A percentile compares a stretch with the other conserved stretches of the same genome.
These are phyloP conservation scores for Penicillium mononematosum DNA, from an alignment of 495 filamentous ascomycete species.

Conservation along the genomic window DNA sequence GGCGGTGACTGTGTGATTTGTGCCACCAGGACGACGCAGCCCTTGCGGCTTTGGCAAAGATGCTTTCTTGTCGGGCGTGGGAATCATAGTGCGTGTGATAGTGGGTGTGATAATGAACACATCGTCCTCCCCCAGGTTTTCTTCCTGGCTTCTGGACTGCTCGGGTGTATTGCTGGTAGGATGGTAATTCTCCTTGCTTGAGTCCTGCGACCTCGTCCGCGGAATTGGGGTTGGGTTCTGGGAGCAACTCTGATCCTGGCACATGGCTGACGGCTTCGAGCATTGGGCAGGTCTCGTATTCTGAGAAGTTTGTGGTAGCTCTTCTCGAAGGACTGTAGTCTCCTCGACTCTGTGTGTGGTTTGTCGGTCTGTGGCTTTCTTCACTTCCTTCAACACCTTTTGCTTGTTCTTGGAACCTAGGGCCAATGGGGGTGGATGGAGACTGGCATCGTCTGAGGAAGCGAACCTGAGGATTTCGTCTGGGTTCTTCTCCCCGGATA, in stretches of 20 bases:
- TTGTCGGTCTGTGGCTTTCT: constrained; percentile 13
- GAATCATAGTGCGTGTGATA: constrained; percentile 44
- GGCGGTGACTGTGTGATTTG: constrained; percentile 24
- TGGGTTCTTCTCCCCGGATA: constrained; percentile 38
- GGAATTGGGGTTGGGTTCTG: constrained; percentile 20
- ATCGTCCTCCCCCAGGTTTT: constrained; percentile 36
- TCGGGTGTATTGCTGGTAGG: constrained; percentile 15
- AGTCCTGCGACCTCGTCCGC: constrained; percentile 18
- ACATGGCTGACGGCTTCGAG: constrained; percentile 39
- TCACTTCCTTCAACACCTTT: constrained; percentile 24
- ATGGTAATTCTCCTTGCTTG: constrained; percentile 32
- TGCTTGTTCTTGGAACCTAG: constrained; percentile 27
- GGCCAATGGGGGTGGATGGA: constrained; percentile 28
- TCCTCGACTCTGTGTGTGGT: constrained; percentile 19
- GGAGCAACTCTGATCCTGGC: constrained; percentile 29
- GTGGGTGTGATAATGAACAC: constrained; percentile 53
- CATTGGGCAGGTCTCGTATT: constrained; percentile 47
- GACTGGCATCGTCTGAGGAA: constrained; percentile 29
- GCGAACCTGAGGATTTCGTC: constrained; percentile 45
- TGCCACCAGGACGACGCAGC: constrained; percentile 28
- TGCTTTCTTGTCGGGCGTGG: constrained; percentile 22
- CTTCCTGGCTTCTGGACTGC: constrained; percentile 19
- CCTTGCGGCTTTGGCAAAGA: constrained; percentile 22
- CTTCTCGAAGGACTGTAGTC: constrained; percentile 28
- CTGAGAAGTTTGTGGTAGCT: constrained; percentile 38